These are phyloP conservation scores for Agaricales sp. DNA, from an alignment of 1,284 basidiomycete species.

Conservation along the genomic window DNA sequence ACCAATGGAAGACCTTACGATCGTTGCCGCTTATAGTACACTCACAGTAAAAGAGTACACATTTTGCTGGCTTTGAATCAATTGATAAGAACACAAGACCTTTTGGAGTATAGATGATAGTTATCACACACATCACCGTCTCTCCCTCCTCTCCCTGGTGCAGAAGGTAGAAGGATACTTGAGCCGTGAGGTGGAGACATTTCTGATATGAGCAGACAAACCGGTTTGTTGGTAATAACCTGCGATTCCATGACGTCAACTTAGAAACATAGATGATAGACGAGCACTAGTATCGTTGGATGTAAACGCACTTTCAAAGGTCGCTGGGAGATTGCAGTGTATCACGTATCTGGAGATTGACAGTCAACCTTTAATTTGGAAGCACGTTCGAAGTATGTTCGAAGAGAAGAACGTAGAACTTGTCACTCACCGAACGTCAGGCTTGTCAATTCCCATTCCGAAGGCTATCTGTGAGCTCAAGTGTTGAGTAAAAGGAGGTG, in stretches of 20 bases:
- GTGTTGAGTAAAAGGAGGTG: too few relatives aligned
- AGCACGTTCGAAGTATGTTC: constrained; percentile 12
- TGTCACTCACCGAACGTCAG: constrained; percentile 57
- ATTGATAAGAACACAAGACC: background rate
- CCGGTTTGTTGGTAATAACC: constrained; percentile 89
- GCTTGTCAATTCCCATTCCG: constrained; percentile 84
- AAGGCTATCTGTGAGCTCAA: constrained; percentile 57
- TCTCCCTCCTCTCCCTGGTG: constrained; percentile 66
- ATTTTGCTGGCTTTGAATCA: constrained; percentile 58
- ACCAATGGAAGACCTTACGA: constrained; percentile 1
- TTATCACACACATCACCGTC: constrained; percentile 55
- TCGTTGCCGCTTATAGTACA: background rate
- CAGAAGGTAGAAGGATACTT: constrained; percentile 5
- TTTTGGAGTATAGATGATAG: background rate
- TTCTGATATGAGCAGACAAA: constrained; percentile 12
- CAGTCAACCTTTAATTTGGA: constrained; percentile 4
- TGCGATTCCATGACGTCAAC: constrained; percentile 21
- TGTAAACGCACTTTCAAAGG: constrained; percentile 57
- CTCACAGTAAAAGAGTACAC: constrained; percentile 75
- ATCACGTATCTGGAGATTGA: constrained; percentile 49
- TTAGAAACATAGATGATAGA: constrained; percentile 2
- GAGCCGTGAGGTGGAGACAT: too few relatives aligned
- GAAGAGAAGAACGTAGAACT: background rate
- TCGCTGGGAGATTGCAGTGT: constrained; percentile 74
- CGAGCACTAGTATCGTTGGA: background rate